Percentiles rank a stretch among this genome's conserved stretches.
Conservation (phyloP, 164 flowering plant species). For the Umbellularia californica region DNA sequence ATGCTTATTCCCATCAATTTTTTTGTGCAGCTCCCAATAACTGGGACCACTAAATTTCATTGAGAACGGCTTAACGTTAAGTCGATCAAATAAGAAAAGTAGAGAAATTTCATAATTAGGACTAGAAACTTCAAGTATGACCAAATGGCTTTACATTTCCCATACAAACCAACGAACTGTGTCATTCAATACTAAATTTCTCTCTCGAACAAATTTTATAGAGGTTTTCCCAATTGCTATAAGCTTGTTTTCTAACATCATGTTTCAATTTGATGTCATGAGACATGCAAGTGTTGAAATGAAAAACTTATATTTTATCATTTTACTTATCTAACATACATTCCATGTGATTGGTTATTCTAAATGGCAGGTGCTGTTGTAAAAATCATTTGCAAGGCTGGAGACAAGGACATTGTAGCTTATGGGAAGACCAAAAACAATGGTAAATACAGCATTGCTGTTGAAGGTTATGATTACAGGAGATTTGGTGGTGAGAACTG, state of each 20-base stretch:
- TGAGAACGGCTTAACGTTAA: slow-evolving; percentile 13
- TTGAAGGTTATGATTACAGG: slow-evolving; percentile 46
- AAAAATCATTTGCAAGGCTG: slow-evolving; percentile 56
- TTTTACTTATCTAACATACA: not conserved
- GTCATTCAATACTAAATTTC: too few relatives aligned
- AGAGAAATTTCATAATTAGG: too few relatives aligned
- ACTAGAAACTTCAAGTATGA: too few relatives aligned
- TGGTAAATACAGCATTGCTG: slow-evolving; percentile 51
- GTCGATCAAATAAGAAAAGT: too few relatives aligned
- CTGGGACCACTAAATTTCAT: not conserved
- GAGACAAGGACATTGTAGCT: slow-evolving; percentile 42
- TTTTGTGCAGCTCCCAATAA: not conserved
- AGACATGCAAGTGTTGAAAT: not conserved
- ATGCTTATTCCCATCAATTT: not conserved
- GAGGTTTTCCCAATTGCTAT: slow-evolving; percentile 9
- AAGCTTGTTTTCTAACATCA: not conserved
- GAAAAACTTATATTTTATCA: not conserved
- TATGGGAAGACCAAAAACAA: slow-evolving; percentile 67
- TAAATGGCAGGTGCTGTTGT: slow-evolving; percentile 57
- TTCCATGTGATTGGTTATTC: not conserved
- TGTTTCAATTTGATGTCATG: not conserved
- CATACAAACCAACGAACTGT: too few relatives aligned
- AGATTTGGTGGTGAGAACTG: slow-evolving; percentile 52
- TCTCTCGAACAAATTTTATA: too few relatives aligned
- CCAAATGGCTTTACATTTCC: too few relatives aligned